Percentiles rank a stretch among this genome's conserved stretches.
These are phyloP conservation scores for Zopfia rhizophila DNA, from an alignment of 2,329 filamentous ascomycete species.

Conservation along the genomic window DNA sequence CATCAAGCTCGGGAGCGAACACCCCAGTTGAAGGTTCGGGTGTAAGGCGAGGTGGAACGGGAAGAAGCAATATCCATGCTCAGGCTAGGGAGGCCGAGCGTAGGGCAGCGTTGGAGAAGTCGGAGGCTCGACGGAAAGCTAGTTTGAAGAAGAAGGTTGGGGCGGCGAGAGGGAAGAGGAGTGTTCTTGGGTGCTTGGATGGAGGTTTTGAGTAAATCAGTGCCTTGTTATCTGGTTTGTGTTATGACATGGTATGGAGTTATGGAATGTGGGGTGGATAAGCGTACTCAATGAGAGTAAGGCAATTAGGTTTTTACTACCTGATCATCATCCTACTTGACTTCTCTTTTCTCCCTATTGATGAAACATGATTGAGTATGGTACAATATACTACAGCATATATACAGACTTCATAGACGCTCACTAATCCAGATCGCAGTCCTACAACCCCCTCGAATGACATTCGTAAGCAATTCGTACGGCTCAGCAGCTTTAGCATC, in stretches of 20 bases:
- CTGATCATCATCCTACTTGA: no score
- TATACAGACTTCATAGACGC: conserved; percentile 62
- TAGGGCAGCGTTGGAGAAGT: conserved; percentile 60
- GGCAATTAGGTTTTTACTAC: no score
- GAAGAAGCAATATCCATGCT: conserved; percentile 69
- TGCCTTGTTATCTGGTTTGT: no score
- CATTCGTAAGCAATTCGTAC: conserved; percentile 86
- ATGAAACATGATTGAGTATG: no score
- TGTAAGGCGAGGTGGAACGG: conserved; percentile 62
- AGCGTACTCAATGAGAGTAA: no score
- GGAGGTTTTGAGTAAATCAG: conserved; percentile 53
- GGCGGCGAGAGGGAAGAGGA: conserved; percentile 39
- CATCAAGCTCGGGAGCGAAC: conserved; percentile 45
- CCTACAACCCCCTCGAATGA: conserved; percentile 89
- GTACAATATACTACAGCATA: conserved; percentile 4
- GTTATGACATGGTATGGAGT: no score
- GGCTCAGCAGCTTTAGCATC: conserved; percentile 91
- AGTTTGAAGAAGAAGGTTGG: conserved; percentile 57
- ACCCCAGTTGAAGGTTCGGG: conserved; percentile 45
- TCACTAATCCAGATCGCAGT: conserved; percentile 94
- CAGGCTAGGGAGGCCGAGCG: conserved; percentile 69
- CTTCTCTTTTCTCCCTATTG: no score
- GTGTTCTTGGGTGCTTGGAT: conserved; percentile 43
- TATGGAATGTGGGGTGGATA: no score
- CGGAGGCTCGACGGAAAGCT: conserved; percentile 62